phyloP scores from a whole-genome alignment of 2,329 filamentous ascomycete genomes.

The Thielaviopsis punctulata region DNA sequence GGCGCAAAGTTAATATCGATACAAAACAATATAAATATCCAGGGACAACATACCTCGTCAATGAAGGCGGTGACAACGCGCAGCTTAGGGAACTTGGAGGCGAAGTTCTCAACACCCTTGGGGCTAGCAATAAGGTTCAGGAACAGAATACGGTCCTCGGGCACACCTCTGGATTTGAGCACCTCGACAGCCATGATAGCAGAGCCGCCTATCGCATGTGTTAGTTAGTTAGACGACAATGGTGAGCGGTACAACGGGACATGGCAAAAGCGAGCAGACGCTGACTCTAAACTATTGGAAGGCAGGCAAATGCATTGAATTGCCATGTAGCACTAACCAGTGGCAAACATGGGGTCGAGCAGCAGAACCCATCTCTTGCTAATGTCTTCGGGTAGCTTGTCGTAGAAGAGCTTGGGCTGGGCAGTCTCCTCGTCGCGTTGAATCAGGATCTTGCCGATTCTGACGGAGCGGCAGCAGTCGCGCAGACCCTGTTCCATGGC shows the following conservation, averaged over 20 bases:
- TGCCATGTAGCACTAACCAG: conserved; percentile 38
- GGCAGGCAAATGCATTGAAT: background rate
- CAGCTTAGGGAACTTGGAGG: conserved; percentile 72
- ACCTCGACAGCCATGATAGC: conserved; percentile 96
- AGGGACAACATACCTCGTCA: conserved; percentile 43
- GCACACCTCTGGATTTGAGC: conserved; percentile 74
- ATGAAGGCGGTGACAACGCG: conserved; percentile 92
- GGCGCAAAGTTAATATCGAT: background rate
- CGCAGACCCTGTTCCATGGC: conserved; percentile 95
- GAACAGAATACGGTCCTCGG: conserved; percentile 89
- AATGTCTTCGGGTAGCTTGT: conserved; percentile 92
- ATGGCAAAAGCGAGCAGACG: background rate
- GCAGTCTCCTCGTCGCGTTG: conserved; percentile 92
- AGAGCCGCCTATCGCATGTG: conserved; percentile 50
- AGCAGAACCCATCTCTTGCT: conserved; percentile 81
- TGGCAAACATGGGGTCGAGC: conserved; percentile 97
- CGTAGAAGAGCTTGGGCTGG: conserved; percentile 86
- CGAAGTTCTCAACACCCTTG: conserved; percentile 77
- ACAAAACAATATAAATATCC: background rate
- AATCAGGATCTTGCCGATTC: conserved; percentile 96
- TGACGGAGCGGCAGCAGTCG: conserved; percentile 92
- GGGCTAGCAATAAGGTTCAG: conserved; percentile 96
- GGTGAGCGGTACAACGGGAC: background rate
- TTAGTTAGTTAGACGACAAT: conserved; percentile 4
- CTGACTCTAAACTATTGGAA: background rate